Base-by-base conservation (phyloP, 805 yeast genomes). In the Blastobotrys robertii region DNA sequence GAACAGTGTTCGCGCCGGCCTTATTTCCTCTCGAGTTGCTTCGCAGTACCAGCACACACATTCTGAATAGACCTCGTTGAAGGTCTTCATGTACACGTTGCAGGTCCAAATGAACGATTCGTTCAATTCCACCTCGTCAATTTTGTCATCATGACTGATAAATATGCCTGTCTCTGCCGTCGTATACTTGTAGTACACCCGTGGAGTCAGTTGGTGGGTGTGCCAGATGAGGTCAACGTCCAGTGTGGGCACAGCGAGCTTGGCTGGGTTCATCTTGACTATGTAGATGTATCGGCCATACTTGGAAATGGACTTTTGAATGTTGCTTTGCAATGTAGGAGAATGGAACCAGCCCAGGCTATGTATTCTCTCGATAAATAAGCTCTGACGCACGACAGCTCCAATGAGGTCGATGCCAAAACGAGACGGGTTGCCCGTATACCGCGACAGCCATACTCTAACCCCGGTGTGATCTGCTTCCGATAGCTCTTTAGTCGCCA, bases 151-250 rank as follows among this genome's bases (percentile, higher is more conserved):
- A 16, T 47, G 50, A 33, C 45, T 43, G 11, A 47, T 35, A 25
- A 47, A 44, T 13, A 16, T 36, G 19, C 11, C 9, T 2, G 46
- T 37, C 7, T 4, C n/a, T 8, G 11, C 15, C 2, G 30, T 16
- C 8, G 42, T 29, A 16, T 34, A 32, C 2, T 10, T 4, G 41
- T 39, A 47, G 41, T 47, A 47, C 6, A 9, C 16, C 22, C 8
- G 8, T 8, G 54, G 50, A 10, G 47, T 39, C 16, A 50, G 48
- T 43, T 48, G 52, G 37, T 50, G 46, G 2, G 53, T 49, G 32
- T 52, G 54, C 56, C 56, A 52, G 5, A 42, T 50, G 8, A 52
- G 38, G 35, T 52, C 56, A 10, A 46, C 43, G 30, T 50, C 54
- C n/a, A 50, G 12, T 10, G 53, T 45, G 14, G 54, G 52, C 2